Percentiles rank a stretch among this genome's conserved stretches.
phyloP scores from a whole-genome alignment of 768 basidiomycete genomes.

The Russula dissimulans region DNA sequence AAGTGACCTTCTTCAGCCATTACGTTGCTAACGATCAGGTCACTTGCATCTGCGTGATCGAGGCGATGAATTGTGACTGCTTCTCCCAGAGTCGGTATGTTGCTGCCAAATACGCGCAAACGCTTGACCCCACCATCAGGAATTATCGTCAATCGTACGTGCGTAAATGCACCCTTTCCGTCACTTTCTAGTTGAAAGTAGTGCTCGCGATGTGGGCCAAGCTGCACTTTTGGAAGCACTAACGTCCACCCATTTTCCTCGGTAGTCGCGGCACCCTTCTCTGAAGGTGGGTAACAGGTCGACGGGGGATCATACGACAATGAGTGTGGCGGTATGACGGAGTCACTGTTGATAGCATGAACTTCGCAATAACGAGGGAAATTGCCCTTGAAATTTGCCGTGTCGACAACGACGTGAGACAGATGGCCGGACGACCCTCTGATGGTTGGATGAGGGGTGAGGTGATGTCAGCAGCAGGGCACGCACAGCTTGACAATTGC shows the following conservation, averaged over 20 bases:
- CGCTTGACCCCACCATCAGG: constrained; percentile 96
- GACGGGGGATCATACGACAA: constrained; percentile 11
- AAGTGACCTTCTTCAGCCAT: not conserved
- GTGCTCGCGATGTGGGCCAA: constrained; percentile 86
- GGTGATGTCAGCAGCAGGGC: not conserved
- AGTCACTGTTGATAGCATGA: constrained; percentile 40
- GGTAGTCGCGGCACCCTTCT: constrained; percentile 23
- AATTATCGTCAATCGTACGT: constrained; percentile 81
- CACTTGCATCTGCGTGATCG: not conserved
- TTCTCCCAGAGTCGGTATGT: constrained; percentile 23
- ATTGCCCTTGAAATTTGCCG: constrained; percentile 92
- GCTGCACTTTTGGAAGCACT: constrained; percentile 66
- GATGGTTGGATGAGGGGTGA: not conserved
- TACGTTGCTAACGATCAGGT: not conserved
- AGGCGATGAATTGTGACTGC: not conserved
- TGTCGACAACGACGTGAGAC: constrained; percentile 82
- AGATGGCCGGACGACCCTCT: constrained; percentile 71
- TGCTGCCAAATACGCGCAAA: constrained; percentile 71
- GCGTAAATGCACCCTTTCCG: constrained; percentile 53
- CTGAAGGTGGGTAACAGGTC: constrained; percentile 16
- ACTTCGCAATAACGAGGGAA: constrained; percentile 85
- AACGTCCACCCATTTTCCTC: constrained; percentile 53
- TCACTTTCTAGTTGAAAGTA: constrained; percentile 75
- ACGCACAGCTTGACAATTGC: constrained; percentile 80
- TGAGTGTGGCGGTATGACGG: constrained; percentile 27